Conservation (phyloP, 306 rosid genomes). For the Luffa acutangula region DNA sequence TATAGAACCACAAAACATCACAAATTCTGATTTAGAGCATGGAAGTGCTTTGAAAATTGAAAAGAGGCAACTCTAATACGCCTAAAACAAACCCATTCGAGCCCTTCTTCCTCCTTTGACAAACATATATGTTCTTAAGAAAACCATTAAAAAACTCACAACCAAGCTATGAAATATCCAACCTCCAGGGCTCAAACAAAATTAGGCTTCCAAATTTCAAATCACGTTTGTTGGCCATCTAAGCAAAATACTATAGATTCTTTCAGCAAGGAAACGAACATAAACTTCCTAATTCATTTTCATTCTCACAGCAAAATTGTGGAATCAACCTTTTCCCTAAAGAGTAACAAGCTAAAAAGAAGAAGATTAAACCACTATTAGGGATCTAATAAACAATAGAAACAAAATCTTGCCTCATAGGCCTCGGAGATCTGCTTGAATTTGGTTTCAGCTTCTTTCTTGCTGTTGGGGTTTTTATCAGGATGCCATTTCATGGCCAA, state of each 20-base stretch:
- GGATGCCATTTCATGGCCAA: slow-evolving; percentile 99
- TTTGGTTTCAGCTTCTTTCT: slow-evolving; percentile 88
- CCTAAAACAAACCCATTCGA: not conserved
- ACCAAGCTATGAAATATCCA: not conserved
- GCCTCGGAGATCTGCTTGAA: slow-evolving; percentile 98
- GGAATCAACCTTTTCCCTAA: not conserved
- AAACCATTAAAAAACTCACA: not conserved
- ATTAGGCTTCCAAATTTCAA: not conserved
- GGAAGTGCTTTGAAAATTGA: not conserved
- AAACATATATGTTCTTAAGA: not conserved
- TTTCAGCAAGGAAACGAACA: not conserved
- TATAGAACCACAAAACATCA: not conserved
- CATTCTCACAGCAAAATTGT: not conserved
- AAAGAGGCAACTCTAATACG: not conserved
- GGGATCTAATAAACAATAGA: not conserved
- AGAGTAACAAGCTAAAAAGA: not conserved
- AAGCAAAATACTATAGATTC: not conserved
- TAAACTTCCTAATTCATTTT: not conserved
- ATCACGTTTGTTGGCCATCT: not conserved
- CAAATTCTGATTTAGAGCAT: not conserved
- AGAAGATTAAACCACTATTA: not conserved
- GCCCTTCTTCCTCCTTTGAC: not conserved
- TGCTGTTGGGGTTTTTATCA: slow-evolving; percentile 76
- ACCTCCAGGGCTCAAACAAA: not conserved
- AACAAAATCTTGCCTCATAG: slow-evolving; percentile 53